A percentile compares a stretch with the other conserved stretches of the same genome.
Conservation (phyloP, 257 asterid genomes). For the Henckelia pumila region DNA sequence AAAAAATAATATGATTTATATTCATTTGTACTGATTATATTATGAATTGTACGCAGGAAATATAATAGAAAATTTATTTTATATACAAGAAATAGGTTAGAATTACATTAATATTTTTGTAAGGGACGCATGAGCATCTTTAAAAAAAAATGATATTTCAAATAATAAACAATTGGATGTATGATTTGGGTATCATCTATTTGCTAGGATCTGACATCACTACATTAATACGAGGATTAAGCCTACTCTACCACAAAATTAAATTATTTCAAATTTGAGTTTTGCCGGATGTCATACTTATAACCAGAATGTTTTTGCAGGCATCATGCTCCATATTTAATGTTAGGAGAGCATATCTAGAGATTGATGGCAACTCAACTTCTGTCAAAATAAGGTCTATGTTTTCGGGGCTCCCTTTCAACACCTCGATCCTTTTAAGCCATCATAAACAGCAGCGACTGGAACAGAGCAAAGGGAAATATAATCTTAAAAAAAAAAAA, state of each 20-base stretch:
- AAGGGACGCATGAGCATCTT: no score
- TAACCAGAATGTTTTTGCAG: conserved; percentile 85
- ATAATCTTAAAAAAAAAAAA: background rate
- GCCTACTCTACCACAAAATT: background rate
- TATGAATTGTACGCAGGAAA: no score
- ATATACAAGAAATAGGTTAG: no score
- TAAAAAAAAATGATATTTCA: no score
- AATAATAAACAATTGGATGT: no score
- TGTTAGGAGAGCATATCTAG: conserved; percentile 86
- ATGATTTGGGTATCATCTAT: no score
- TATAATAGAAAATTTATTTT: no score
- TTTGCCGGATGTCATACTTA: conserved; percentile 50
- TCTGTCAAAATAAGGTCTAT: conserved; percentile 81
- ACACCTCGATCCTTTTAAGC: conserved; percentile 79
- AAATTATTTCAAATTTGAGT: conserved; percentile 1
- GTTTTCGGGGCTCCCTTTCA: conserved; percentile 53
- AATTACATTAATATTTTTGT: no score
- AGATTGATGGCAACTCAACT: conserved; percentile 75
- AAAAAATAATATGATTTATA: no score
- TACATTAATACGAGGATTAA: conserved; percentile 32
- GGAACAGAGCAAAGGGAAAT: conserved; percentile 10
- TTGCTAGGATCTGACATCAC: no score
- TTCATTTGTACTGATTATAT: no score
- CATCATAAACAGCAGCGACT: conserved; percentile 85
- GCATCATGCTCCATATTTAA: conserved; percentile 72